Conservation (phyloP, 208 protist species). For the Angomonas desouzai region DNA sequence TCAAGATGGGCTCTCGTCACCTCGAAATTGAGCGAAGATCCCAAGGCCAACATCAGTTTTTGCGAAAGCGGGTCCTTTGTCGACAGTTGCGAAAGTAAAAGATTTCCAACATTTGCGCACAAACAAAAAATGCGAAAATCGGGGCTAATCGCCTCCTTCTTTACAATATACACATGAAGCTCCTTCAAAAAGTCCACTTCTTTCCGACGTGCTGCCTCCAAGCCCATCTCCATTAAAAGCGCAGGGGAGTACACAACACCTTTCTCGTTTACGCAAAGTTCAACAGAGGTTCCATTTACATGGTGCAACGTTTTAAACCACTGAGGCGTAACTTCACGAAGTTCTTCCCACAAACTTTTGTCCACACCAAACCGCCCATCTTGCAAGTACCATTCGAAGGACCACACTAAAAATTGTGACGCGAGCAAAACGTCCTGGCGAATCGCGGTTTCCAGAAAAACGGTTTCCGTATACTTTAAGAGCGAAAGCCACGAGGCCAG, state of each 20-base stretch:
- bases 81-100: not conserved
- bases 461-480: not conserved
- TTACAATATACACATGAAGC: not conserved
- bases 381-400: not conserved
- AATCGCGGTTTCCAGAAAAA: not conserved
- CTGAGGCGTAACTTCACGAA: not conserved
- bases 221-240: not conserved
- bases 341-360: not conserved
- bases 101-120: not conserved
- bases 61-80: not conserved
- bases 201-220: not conserved
- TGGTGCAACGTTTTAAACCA: not conserved
- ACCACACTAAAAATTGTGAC: not conserved
- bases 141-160: not conserved
- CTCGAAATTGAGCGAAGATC: not conserved
- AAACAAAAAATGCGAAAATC: constrained; percentile 1
- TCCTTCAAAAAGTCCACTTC: not conserved
- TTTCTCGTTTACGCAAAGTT: not conserved
- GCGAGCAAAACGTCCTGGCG: not conserved
- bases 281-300: not conserved
- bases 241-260: not conserved
- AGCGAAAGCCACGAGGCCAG: not conserved
- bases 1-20: not conserved
- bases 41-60: not conserved
- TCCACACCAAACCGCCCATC: not conserved